A percentile compares a stretch with the other conserved stretches of the same genome.
Evolutionary conservation across 169 alveolate genomes (phyloP).

Genomic region (Neospora caninum): DNA sequence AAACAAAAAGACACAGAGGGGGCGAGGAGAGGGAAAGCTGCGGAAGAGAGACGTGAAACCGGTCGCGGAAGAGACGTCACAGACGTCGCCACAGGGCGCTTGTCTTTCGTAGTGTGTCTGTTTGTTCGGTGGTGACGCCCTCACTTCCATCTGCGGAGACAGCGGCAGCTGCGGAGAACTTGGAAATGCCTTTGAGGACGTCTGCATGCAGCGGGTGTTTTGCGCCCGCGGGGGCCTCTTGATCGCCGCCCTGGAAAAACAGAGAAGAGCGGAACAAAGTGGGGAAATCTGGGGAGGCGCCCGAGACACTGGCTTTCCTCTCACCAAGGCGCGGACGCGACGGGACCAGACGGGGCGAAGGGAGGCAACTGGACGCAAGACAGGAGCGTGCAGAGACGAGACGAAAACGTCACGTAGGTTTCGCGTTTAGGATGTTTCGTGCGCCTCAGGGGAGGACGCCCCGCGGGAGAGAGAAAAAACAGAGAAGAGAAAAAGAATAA

Average conservation of each 20-base stretch:
- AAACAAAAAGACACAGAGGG: neutral
- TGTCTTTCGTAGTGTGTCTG: too few relatives aligned
- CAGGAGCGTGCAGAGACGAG: too few relatives aligned
- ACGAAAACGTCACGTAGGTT: too few relatives aligned
- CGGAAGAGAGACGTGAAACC: neutral
- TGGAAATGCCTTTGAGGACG: slow-evolving; percentile 14
- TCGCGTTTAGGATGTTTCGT: too few relatives aligned
- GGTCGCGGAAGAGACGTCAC: neutral
- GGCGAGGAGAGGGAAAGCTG: neutral
- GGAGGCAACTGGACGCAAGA: too few relatives aligned
- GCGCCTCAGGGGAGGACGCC: too few relatives aligned
- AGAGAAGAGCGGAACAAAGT: neutral
- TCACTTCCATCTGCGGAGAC: neutral
- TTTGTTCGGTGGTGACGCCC: neutral
- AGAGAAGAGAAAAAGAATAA: neutral
- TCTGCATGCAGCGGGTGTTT: neutral
- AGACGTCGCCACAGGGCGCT: too few relatives aligned
- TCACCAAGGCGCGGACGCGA: too few relatives aligned
- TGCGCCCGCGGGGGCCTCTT: neutral
- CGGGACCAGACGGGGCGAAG: too few relatives aligned
- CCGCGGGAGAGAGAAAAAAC: neutral
- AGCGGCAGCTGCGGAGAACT: slow-evolving; percentile 11
- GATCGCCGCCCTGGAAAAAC: neutral
- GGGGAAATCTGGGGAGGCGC: neutral
- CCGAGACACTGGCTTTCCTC: too few relatives aligned